Conservation (phyloP, 2,329 filamentous ascomycete species). For the Cladophialophora bantiana region DNA sequence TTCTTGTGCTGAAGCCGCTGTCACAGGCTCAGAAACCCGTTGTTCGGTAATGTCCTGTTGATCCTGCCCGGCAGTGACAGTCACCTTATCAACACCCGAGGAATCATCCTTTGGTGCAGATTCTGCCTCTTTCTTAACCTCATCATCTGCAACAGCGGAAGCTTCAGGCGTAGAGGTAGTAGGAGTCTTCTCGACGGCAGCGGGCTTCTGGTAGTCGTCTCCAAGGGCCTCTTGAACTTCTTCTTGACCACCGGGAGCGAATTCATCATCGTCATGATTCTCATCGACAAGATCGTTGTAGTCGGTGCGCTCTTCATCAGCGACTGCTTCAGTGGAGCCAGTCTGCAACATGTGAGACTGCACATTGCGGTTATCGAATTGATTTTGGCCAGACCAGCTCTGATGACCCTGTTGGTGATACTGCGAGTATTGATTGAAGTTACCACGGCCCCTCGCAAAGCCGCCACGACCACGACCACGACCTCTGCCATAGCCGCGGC, state of each 20-base stretch:
- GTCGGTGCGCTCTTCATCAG: conserved; percentile 28
- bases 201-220: conserved; percentile 36
- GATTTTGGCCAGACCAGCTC: conserved; percentile 31
- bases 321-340: conserved; percentile 26
- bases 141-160: conserved; percentile 15
- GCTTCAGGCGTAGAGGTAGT: conserved; percentile 19
- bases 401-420: conserved; percentile 41
- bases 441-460: conserved; percentile 48
- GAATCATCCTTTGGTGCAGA: conserved; percentile 20
- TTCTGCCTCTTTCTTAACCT: conserved; percentile 23
- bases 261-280: conserved; percentile 45
- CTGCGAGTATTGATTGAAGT: conserved; percentile 46
- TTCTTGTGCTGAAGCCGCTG: conserved; percentile 9
- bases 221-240: conserved; percentile 44
- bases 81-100: conserved; percentile 8
- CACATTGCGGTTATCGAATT: conserved; percentile 29
- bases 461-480: conserved; percentile 69
- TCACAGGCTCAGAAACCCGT: conserved; percentile 5
- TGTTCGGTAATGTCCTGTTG: conserved; percentile 8
- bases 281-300: conserved; percentile 27
- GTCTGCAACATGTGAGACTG: conserved; percentile 22
- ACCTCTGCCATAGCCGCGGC: conserved; percentile 72
- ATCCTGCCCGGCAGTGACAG: conserved; percentile 14
- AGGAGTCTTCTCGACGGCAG: conserved; percentile 20
- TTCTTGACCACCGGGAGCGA: conserved; percentile 46